These are phyloP conservation scores for Knufia petricola DNA, from an alignment of 2,329 filamentous ascomycete species.

Conservation along the genomic window DNA sequence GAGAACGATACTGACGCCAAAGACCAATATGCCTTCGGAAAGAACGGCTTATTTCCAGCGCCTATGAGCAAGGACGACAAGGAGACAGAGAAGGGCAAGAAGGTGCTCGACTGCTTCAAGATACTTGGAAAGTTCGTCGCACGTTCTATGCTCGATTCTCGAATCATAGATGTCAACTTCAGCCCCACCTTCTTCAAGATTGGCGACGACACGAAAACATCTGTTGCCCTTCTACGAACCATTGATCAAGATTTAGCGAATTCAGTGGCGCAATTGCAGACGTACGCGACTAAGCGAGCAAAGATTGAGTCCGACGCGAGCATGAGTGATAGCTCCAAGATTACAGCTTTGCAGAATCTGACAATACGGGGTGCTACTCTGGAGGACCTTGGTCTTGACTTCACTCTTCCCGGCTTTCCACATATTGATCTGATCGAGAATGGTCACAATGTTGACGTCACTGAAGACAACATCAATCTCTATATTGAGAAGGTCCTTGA, in stretches of 20 bases:
- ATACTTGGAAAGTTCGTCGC: conserved; percentile 95
- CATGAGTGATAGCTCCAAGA: conserved; percentile 61
- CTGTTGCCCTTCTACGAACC: conserved; percentile 76
- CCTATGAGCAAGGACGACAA: conserved; percentile 76
- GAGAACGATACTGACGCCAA: conserved; percentile 61
- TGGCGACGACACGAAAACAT: conserved; percentile 70
- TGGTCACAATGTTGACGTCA: conserved; percentile 66
- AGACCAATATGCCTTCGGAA: conserved; percentile 68
- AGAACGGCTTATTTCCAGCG: conserved; percentile 78
- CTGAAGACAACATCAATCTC: conserved; percentile 78
- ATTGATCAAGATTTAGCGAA: conserved; percentile 80
- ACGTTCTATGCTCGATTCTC: conserved; percentile 93
- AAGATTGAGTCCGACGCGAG: conserved; percentile 62
- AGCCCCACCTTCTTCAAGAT: conserved; percentile 97
- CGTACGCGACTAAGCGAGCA: conserved; percentile 74
- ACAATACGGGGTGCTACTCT: conserved; percentile 65
- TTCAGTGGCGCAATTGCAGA: conserved; percentile 78
- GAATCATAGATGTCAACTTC: conserved; percentile 95
- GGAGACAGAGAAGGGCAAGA: conserved; percentile 67
- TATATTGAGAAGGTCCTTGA: conserved; percentile 89
- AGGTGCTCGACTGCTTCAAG: conserved; percentile 79
- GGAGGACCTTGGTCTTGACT: conserved; percentile 85
- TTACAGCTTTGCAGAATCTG: conserved; percentile 58
- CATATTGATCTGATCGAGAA: conserved; percentile 70
- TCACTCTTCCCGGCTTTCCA: conserved; percentile 86